Percentiles rank a stretch among this genome's conserved stretches.
phyloP scores from a whole-genome alignment of 345 rosid species.

The Citrus mangshanensis region DNA sequence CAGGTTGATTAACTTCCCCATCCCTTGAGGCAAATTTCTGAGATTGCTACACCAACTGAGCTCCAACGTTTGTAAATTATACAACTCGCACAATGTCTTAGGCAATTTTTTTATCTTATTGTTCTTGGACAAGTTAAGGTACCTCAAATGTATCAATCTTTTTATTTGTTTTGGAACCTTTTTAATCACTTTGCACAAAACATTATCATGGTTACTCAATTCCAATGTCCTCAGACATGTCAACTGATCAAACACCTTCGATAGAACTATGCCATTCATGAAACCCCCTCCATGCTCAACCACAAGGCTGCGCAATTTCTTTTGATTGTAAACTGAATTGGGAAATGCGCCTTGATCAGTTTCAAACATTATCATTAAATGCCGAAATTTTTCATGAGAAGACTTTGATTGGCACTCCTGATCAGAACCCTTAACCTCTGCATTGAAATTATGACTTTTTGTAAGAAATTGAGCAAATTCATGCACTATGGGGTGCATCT shows the following conservation, averaged over 20 bases:
- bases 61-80: too few relatives aligned
- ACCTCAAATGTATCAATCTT: not conserved
- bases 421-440: too few relatives aligned
- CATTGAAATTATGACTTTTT: too few relatives aligned
- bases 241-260: not conserved
- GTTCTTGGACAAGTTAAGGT: not conserved
- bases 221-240: not conserved
- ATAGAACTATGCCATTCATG: not conserved
- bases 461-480: not conserved
- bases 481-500: slow-evolving; percentile 5
- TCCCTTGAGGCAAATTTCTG: too few relatives aligned
- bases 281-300: not conserved
- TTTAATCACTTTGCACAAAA: not conserved
- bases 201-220: not conserved
- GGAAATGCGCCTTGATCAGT: not conserved
- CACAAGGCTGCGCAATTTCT: not conserved
- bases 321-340: not conserved
- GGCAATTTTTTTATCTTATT: too few relatives aligned
- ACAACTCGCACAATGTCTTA: too few relatives aligned
- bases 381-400: not conserved
- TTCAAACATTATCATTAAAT: too few relatives aligned
- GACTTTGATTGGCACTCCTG: not conserved
- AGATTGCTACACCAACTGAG: too few relatives aligned
- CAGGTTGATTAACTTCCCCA: not conserved
- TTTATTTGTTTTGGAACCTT: not conserved